phyloP scores from a whole-genome alignment of 495 filamentous ascomycete species.

The Lasiosphaeria miniovina region DNA sequence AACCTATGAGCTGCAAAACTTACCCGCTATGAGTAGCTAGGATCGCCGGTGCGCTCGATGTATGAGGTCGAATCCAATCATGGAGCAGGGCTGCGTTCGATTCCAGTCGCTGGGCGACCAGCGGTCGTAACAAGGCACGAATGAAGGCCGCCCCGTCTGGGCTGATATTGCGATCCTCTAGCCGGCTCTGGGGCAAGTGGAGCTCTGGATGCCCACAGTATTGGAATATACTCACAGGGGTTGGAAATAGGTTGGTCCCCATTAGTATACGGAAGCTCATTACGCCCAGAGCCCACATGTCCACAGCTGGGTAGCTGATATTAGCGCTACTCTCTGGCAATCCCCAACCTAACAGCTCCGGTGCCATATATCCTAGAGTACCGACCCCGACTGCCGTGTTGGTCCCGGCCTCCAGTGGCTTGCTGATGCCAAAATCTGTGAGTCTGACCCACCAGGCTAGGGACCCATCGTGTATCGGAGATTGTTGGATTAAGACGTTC shows the following conservation, averaged over 20 bases:
- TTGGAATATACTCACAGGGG: background rate
- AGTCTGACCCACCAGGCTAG: background rate
- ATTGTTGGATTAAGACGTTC: background rate
- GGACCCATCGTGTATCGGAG: background rate
- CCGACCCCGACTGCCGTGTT: background rate
- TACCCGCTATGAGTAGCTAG: background rate
- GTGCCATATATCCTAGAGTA: background rate
- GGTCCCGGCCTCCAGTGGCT: background rate
- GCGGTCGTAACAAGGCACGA: background rate
- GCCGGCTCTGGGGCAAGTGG: background rate
- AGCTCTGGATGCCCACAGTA: background rate
- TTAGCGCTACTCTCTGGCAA: background rate
- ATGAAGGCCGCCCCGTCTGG: background rate
- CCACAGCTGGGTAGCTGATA: background rate
- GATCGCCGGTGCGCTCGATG: background rate
- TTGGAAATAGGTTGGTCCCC: background rate
- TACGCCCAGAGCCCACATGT: background rate
- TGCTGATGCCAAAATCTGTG: background rate
- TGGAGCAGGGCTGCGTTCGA: background rate
- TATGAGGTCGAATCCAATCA: background rate
- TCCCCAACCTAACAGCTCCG: background rate
- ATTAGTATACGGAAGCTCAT: background rate
- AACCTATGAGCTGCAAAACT: background rate
- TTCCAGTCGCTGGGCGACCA: background rate
- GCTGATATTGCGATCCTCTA: background rate